Conservation (phyloP, 148 eudicot species). For the Chenopodium formosanum region DNA sequence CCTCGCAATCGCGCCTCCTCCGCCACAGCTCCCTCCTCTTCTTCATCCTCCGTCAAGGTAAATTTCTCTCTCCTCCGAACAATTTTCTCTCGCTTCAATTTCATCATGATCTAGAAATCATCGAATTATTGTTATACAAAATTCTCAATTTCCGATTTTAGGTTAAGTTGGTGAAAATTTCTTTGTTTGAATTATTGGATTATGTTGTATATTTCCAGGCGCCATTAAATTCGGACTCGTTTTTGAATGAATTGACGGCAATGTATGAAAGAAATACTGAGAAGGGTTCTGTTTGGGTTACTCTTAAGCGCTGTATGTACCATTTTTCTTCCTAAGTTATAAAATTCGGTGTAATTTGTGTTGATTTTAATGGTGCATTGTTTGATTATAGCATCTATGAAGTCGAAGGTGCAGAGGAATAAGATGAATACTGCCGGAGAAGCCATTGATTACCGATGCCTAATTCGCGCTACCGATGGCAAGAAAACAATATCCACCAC, state of each 20-base stretch:
- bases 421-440: conserved; percentile 63
- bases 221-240: conserved; percentile 73
- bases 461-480: conserved; percentile 89
- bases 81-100: neutral
- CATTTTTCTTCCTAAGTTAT: neutral
- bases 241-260: conserved; percentile 73
- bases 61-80: neutral
- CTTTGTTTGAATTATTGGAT: neutral
- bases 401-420: conserved; percentile 60
- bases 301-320: conserved; percentile 73
- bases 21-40: conserved; percentile 14
- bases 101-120: neutral
- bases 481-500: conserved; percentile 81
- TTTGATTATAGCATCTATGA: conserved; percentile 61
- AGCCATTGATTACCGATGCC: conserved; percentile 70
- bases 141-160: neutral
- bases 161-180: neutral
- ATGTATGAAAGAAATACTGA: conserved; percentile 86
- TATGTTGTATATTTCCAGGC: conserved; percentile 29
- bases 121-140: neutral
- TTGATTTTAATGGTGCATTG: conserved; percentile 13
- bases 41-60: conserved; percentile 26
- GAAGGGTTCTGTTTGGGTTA: conserved; percentile 89
- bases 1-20: conserved; percentile 21
- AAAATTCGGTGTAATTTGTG: conserved; percentile 7